A percentile compares a stretch with the other conserved stretches of the same genome.
phyloP scores from a whole-genome alignment of 139 green algal species.

The Yamagishiella unicocca region DNA sequence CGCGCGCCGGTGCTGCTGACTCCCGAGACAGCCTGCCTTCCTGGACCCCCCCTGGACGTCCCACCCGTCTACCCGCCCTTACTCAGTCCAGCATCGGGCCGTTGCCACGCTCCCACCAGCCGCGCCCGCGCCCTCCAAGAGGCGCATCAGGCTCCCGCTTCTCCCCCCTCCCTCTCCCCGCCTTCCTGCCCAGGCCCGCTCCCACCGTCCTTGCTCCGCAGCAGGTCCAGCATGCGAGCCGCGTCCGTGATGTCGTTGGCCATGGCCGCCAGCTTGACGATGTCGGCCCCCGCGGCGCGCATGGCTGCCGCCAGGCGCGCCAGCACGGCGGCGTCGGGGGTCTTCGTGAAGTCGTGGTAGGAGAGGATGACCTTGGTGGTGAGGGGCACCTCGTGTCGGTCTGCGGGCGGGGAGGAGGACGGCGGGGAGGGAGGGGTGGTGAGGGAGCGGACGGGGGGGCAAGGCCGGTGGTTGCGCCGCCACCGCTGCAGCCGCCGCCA shows the following conservation, averaged over 20 bases:
- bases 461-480: too few relatives aligned
- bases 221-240: slow-evolving; percentile 79
- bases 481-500: too few relatives aligned
- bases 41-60: too few relatives aligned
- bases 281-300: slow-evolving; percentile 21
- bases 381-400: slow-evolving; percentile 60
- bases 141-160: too few relatives aligned
- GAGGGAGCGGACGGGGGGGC: not conserved
- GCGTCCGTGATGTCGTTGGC: slow-evolving; percentile 88
- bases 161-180: too few relatives aligned
- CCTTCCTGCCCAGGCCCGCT: too few relatives aligned
- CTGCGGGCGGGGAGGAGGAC: not conserved
- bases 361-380: slow-evolving; percentile 93
- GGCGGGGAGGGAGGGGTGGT: not conserved
- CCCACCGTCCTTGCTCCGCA: slow-evolving; percentile 62
- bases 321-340: slow-evolving; percentile 78
- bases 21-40: too few relatives aligned
- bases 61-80: too few relatives aligned
- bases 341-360: slow-evolving; percentile 92
- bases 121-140: too few relatives aligned
- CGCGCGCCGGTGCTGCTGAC: too few relatives aligned
- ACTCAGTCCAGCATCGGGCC: too few relatives aligned
- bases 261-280: slow-evolving; percentile 83
- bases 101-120: too few relatives aligned
- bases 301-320: slow-evolving; percentile 59